phyloP scores from a whole-genome alignment of 495 filamentous ascomycete species.

The Hamigera avellanea region DNA sequence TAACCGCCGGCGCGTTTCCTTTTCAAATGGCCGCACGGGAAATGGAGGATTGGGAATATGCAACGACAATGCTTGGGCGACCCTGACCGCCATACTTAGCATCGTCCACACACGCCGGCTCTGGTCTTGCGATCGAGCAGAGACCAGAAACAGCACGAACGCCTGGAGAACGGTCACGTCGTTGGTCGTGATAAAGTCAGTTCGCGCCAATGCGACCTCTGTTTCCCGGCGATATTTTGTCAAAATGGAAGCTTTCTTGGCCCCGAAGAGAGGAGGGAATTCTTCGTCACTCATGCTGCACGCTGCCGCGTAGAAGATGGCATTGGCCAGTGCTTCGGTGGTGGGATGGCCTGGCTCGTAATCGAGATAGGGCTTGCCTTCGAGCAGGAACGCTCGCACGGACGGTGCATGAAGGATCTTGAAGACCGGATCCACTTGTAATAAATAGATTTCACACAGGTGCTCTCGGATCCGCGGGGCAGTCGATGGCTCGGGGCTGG shows the following conservation, averaged over 20 bases:
- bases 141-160: slow-evolving; percentile 41
- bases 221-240: slow-evolving; percentile 34
- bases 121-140: slow-evolving; percentile 29
- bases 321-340: slow-evolving; percentile 31
- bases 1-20: slow-evolving; percentile 23
- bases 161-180: slow-evolving; percentile 46
- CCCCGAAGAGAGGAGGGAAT: slow-evolving; percentile 26
- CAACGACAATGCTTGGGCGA: slow-evolving; percentile 55
- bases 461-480: slow-evolving; percentile 6
- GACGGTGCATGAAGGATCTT: slow-evolving; percentile 29
- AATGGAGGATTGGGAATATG: slow-evolving; percentile 34
- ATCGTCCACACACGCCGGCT: slow-evolving; percentile 41
- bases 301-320: slow-evolving; percentile 41
- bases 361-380: slow-evolving; percentile 20
- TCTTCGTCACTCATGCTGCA: slow-evolving; percentile 32
- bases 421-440: slow-evolving; percentile 27
- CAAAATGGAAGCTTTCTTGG: slow-evolving; percentile 25
- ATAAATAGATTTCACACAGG: slow-evolving; percentile 22
- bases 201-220: slow-evolving; percentile 35
- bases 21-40: slow-evolving; percentile 18
- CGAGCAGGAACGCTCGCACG: slow-evolving; percentile 17
- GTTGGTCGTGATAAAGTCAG: slow-evolving; percentile 41
- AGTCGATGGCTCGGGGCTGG: slow-evolving; percentile 2
- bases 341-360: slow-evolving; percentile 21
- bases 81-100: slow-evolving; percentile 53